A percentile compares a stretch with the other conserved stretches of the same genome.
Conservation (phyloP, 176 grass and related monocot species). For the Aegilops speltoides region DNA sequence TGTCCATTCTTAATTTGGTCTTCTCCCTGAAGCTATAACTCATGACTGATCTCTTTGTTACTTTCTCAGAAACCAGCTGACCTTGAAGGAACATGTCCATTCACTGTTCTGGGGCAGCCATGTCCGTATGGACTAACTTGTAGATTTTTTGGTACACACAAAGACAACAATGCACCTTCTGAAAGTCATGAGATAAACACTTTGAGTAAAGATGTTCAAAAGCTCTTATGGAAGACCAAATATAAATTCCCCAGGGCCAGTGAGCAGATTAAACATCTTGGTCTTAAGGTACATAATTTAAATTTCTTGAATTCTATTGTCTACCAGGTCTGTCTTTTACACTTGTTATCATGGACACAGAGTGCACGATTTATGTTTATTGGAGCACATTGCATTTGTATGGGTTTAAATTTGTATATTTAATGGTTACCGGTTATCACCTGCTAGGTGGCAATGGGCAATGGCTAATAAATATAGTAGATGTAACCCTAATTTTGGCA, state of each 20-base stretch:
- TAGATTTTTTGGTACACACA: constrained; percentile 70
- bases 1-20: not conserved
- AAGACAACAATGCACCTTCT: constrained; percentile 37
- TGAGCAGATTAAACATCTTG: constrained; percentile 83
- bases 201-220: constrained; percentile 84
- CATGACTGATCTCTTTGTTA: constrained; percentile 11
- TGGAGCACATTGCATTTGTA: not conserved
- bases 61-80: constrained; percentile 79
- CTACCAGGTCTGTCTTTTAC: not conserved
- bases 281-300: constrained; percentile 64
- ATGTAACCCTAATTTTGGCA: not conserved
- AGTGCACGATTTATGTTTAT: not conserved
- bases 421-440: constrained; percentile 5
- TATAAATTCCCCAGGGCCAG: constrained; percentile 85
- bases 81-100: constrained; percentile 82
- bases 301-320: not conserved
- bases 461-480: not conserved
- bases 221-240: constrained; percentile 89
- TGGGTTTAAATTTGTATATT: not conserved
- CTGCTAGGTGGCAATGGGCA: not conserved
- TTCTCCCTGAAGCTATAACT: constrained; percentile 13
- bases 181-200: constrained; percentile 63
- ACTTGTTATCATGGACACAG: not conserved
- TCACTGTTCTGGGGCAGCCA: constrained; percentile 39
- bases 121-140: constrained; percentile 90